Conservation (phyloP, 2,329 filamentous ascomycete species). For the Rachicladosporium sp. region DNA sequence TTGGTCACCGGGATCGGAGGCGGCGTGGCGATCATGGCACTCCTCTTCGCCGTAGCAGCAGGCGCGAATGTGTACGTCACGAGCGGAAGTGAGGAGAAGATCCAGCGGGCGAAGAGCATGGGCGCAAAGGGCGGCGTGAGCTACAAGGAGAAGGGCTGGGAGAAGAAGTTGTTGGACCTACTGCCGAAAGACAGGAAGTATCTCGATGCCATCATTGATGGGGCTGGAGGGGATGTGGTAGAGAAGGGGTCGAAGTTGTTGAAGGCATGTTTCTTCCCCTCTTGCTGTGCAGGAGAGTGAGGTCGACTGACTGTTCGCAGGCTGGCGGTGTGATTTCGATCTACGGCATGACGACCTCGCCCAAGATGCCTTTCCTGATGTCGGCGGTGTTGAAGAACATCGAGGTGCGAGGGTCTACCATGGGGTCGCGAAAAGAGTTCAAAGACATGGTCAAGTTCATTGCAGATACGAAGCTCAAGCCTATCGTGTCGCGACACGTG, state of each 20-base stretch:
- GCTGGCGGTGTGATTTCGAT: conserved; percentile 68
- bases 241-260: conserved; percentile 54
- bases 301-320: conserved; percentile 21
- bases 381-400: conserved; percentile 73
- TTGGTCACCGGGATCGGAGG: conserved; percentile 87
- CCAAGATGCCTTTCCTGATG: conserved; percentile 82
- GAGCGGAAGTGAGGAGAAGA: conserved; percentile 61
- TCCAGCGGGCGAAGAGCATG: conserved; percentile 56
- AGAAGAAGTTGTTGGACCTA: conserved; percentile 53
- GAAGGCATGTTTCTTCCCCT: conserved; percentile 35
- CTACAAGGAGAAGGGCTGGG: conserved; percentile 72
- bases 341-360: conserved; percentile 83
- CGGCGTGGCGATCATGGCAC: conserved; percentile 70
- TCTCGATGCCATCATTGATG: conserved; percentile 78
- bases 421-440: conserved; percentile 86
- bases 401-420: conserved; percentile 76
- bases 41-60: conserved; percentile 65
- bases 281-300: background rate
- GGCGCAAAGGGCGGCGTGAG: conserved; percentile 72
- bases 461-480: conserved; percentile 55
- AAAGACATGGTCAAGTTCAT: conserved; percentile 83
- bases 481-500: conserved; percentile 58
- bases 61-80: conserved; percentile 75
- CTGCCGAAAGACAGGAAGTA: conserved; percentile 55
- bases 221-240: conserved; percentile 79